Evolutionary conservation across 257 asterid genomes (phyloP), one percentile per base, ranked within the genome.

Genomic region (Schizonepeta tenuifolia): DNA sequence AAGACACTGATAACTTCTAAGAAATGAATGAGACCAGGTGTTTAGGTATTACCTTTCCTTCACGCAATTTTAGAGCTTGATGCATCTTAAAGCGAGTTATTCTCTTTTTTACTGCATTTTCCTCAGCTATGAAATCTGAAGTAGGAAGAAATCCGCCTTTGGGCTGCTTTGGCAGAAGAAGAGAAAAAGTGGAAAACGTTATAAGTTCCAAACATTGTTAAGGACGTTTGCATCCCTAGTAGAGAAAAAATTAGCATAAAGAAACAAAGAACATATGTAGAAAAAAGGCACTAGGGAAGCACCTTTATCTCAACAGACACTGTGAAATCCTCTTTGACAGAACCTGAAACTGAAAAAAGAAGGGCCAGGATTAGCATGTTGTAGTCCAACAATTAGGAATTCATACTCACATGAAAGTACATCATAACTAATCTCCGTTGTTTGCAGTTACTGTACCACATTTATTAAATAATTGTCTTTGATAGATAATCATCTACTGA

Each of bases 261-360:
- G 67, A 65, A 40, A 61, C 12, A 59, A 66, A 43, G 31, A 73
- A 17, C 63, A 63, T 74, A 22, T 47, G 61, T 47, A 58, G 67
- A 5, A 28, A 38, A 71, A 41, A 69, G 72, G 41, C 20, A 28
- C 8, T 41, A 63, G 63, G 69, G 44, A 85, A 77, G 67, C 68
- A 91, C 98, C 98, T 95, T 95, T 81, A 95, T 86, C 86, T 95
- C 99, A 74, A 95, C 88, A 22, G 92, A 85, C 70, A 92, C 68
- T 66, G 84, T 84, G 33, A 78, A 82, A 14, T 87, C 90, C 77
- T 83, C 83, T 66, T 78, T 79, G 74, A 78, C 63, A 53, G 69
- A 59, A 75, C 87, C 97, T 84, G 90, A 71, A 65, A 82, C 85
- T 56, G 75, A 65, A 77, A 41, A 65, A 77, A 41, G 77, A 64